Conservation (phyloP, 345 rosid species). For the Cardamine resedifolia region DNA sequence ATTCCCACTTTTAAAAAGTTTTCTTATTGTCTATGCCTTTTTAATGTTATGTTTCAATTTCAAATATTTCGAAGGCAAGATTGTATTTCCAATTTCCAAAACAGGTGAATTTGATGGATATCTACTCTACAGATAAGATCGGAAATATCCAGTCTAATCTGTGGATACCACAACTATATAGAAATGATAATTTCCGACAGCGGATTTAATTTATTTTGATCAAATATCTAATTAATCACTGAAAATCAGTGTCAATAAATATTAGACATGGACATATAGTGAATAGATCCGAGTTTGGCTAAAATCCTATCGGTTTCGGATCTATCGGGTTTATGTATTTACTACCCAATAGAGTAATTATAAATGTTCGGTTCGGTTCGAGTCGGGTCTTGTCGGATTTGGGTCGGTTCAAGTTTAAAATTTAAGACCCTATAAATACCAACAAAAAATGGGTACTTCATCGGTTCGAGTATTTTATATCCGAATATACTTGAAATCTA, state of each 20-base stretch:
- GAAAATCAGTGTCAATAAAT: neutral
- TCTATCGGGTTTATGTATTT: too few relatives aligned
- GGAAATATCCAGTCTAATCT: neutral
- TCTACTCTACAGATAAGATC: conserved; percentile 19
- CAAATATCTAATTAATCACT: neutral
- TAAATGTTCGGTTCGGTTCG: too few relatives aligned
- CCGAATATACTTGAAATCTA: too few relatives aligned
- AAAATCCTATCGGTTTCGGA: too few relatives aligned
- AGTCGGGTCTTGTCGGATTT: too few relatives aligned
- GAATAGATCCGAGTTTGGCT: too few relatives aligned
- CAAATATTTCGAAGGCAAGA: neutral
- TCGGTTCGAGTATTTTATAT: too few relatives aligned
- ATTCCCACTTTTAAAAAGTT: neutral
- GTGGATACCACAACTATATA: neutral
- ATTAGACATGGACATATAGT: too few relatives aligned
- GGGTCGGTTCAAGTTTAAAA: too few relatives aligned
- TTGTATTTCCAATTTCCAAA: neutral
- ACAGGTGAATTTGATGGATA: conserved; percentile 14
- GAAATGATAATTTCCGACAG: neutral
- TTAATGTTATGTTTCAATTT: neutral
- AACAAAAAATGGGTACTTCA: too few relatives aligned
- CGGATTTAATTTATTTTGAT: neutral
- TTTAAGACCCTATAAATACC: too few relatives aligned
- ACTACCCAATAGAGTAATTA: too few relatives aligned
- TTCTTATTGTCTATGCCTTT: neutral